These are phyloP conservation scores for Penicillium hesseltinei DNA, from an alignment of 2,329 filamentous ascomycete genomes.

Conservation along the genomic window DNA sequence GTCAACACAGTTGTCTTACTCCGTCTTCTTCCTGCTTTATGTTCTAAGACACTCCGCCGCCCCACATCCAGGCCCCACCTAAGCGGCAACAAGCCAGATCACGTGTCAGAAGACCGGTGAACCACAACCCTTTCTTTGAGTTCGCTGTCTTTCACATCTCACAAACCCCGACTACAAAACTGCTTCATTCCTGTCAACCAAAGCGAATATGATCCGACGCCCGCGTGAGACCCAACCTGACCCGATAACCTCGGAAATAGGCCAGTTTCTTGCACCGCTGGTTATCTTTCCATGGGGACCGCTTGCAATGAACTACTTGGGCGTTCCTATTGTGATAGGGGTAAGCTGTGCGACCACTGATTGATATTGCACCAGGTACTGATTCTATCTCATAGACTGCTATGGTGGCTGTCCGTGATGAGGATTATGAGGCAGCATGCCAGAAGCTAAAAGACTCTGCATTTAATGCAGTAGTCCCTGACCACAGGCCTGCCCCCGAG, in stretches of 20 bases:
- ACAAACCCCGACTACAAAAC: not conserved
- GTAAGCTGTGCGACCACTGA: not conserved
- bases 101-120: not conserved
- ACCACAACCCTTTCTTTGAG: not conserved
- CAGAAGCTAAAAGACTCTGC: not conserved
- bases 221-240: not conserved
- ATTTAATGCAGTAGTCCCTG: not conserved
- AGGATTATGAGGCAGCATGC: not conserved
- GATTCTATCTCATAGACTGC: not conserved
- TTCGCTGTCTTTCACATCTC: not conserved
- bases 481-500: not conserved
- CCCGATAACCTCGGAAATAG: accelerated
- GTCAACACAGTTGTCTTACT: not conserved
- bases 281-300: not conserved
- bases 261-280: accelerated
- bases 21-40: not conserved
- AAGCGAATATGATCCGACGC: not conserved
- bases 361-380: too few relatives aligned
- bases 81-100: not conserved
- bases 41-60: not conserved
- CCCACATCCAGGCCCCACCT: not conserved
- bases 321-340: not conserved
- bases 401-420: not conserved
- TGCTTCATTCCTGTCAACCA: too few relatives aligned
- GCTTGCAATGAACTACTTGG: not conserved